Evolutionary conservation across 257 asterid species (phyloP).

Genomic region (Perilla frutescens): DNA sequence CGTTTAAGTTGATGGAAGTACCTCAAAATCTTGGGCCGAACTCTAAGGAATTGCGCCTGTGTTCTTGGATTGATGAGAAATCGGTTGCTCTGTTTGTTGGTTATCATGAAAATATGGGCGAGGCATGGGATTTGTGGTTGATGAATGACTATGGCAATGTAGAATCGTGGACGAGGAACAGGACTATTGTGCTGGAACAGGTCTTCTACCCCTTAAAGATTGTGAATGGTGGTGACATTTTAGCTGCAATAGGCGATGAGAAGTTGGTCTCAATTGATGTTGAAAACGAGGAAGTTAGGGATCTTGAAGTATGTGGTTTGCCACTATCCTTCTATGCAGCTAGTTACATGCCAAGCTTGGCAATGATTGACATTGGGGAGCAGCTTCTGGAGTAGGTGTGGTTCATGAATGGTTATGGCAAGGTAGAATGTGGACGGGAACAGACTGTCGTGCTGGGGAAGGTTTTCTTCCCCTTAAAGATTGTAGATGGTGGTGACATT

Average conservation of each 20-base stretch:
- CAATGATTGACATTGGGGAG: conserved; percentile 43
- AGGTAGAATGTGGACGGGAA: conserved; percentile 41
- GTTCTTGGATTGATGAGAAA: conserved; percentile 32
- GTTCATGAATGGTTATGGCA: conserved; percentile 45
- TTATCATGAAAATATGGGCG: conserved; percentile 27
- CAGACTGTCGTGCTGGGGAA: conserved; percentile 14
- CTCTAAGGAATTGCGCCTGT: conserved; percentile 32
- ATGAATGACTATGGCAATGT: conserved; percentile 46
- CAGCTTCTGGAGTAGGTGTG: conserved; percentile 27
- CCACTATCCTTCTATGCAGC: conserved; percentile 35
- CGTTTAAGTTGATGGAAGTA: conserved; percentile 38
- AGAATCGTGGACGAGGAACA: conserved; percentile 41
- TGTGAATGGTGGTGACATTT: conserved; percentile 25
- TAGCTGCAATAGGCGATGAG: conserved; percentile 35
- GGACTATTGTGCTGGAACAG: conserved; percentile 19
- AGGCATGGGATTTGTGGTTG: conserved; percentile 48
- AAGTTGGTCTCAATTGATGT: conserved; percentile 43
- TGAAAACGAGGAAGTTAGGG: conserved; percentile 28
- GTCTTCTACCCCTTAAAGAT: conserved; percentile 42
- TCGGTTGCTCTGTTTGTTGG: conserved; percentile 43
- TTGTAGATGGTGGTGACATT: conserved; percentile 26
- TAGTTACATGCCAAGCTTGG: conserved; percentile 44
- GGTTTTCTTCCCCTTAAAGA: conserved; percentile 39
- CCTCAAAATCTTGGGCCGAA: conserved; percentile 34
- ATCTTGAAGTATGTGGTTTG: conserved; percentile 41